Conservation (phyloP, 2,329 filamentous ascomycete genomes). For the Penicillium olsonii region DNA sequence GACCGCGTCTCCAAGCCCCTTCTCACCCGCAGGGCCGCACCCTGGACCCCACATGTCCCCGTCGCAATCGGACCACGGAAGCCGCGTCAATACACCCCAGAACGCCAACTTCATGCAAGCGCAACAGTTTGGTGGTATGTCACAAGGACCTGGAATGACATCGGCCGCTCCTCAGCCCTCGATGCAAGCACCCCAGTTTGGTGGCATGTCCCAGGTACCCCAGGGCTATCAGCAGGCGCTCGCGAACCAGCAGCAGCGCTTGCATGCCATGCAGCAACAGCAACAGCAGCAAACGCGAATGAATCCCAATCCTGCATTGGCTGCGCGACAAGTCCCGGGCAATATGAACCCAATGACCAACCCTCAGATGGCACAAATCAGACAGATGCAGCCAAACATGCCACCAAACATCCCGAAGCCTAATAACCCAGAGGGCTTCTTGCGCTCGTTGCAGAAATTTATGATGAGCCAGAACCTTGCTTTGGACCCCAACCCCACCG, state of each 20-base stretch:
- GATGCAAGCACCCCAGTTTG: constrained; percentile 51
- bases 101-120: constrained; percentile 67
- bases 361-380: constrained; percentile 48
- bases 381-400: constrained; percentile 51
- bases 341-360: constrained; percentile 43
- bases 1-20: constrained; percentile 89
- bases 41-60: constrained; percentile 69
- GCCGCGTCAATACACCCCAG: constrained; percentile 68
- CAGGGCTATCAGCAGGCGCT: constrained; percentile 59
- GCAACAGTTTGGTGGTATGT: constrained; percentile 41
- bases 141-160: constrained; percentile 40
- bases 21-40: constrained; percentile 74
- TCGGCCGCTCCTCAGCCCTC: constrained; percentile 42
- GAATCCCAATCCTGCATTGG: constrained; percentile 42
- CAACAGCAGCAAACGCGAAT: constrained; percentile 73
- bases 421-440: constrained; percentile 63
- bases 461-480: constrained; percentile 73
- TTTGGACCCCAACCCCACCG: constrained; percentile 71
- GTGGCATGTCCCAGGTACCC: constrained; percentile 43
- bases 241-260: constrained; percentile 68
- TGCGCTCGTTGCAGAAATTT: constrained; percentile 75
- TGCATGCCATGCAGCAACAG: constrained; percentile 83
- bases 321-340: constrained; percentile 34
- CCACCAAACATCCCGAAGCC: constrained; percentile 46
- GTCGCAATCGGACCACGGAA: constrained; percentile 71